Evolutionary conservation across 108 stramenopile species (phyloP), one percentile per base, ranked within the genome.

Genomic region (Nitzschia sp.): DNA sequence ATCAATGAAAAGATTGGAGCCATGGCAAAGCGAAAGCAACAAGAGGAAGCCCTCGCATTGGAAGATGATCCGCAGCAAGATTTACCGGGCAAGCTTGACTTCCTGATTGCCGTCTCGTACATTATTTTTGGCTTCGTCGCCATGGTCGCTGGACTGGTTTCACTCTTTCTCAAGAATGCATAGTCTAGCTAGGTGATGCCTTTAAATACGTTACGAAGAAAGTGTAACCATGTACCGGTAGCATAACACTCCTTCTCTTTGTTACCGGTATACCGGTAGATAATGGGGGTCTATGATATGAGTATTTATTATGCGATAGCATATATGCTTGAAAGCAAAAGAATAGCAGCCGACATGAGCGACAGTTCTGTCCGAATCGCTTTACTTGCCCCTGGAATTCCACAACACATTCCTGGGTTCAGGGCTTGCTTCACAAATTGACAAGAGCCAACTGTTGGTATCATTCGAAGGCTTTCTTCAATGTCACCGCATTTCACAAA

Each of bases 121-220:
- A 63, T 88, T 52, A 44, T 78, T 0, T 89, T 93, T 58, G 92
- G 92, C 8, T 22, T 87, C 26, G 38, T 93, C 13, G 92, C 92
- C 15, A 35, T 89, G 59, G 54, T 63, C 25, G 89, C 86, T 6
- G 92, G 92, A 11, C 1, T 89, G 45, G 45, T 80, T 11, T 89
- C 91, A 15, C 81, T 89, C 27, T 73, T 66, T 45, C 38, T 61
- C 13, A 13, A 41, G 38, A 41, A 41, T 41, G 38, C 38, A 6
- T 9, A 41, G 38, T 41, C 38, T n/a, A n/a, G n/a, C n/a, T n/a
- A n/a, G n/a, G n/a, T n/a, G n/a, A n/a, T n/a, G n/a, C n/a, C n/a
- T n/a, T n/a, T n/a, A n/a, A n/a, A n/a, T n/a, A n/a, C n/a, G n/a
- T n/a, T n/a, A n/a, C n/a, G n/a, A n/a, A n/a, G n/a, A n/a, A n/a